Percentiles rank a stretch among this genome's conserved stretches.
These are phyloP conservation scores for Pseudogymnoascus sp. DNA, from an alignment of 2,329 filamentous ascomycete species.

Conservation along the genomic window DNA sequence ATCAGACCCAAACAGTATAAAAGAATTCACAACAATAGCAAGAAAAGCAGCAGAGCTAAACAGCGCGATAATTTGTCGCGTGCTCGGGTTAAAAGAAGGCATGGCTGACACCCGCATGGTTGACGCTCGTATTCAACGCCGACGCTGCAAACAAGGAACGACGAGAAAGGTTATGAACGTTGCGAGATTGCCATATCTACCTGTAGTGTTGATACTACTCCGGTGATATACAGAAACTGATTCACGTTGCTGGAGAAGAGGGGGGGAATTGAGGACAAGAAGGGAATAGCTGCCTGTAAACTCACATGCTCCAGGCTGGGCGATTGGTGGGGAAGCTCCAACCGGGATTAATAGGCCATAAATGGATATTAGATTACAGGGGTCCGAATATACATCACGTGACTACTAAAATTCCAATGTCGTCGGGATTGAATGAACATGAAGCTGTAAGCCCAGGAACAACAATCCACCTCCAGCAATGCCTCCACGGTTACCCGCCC, in stretches of 20 bases:
- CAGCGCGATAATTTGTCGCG: conserved; percentile 20
- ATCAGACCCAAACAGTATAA: conserved; percentile 21
- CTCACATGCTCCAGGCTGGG: neutral
- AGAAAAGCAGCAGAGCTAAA: conserved; percentile 17
- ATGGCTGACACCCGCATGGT: conserved; percentile 7
- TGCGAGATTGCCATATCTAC: neutral
- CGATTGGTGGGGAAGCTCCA: neutral
- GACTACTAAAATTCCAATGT: conserved; percentile 7
- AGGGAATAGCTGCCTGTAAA: neutral
- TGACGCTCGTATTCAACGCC: conserved; percentile 3
- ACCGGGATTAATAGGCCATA: neutral
- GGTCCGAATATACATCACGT: neutral
- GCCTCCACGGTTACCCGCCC: conserved; percentile 40
- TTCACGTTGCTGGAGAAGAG: neutral
- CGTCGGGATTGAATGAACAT: neutral
- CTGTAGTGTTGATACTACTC: conserved; percentile 1
- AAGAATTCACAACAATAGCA: conserved; percentile 23
- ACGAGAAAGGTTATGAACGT: neutral
- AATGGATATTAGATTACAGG: conserved; percentile 4
- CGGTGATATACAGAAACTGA: neutral
- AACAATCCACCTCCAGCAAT: conserved; percentile 26
- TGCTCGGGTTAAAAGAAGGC: conserved; percentile 19
- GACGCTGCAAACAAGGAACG: neutral
- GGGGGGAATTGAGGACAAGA: neutral
- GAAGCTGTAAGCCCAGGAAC: conserved; percentile 2